Evolutionary conservation across 768 basidiomycete genomes (phyloP).

Genomic region (Mycena kentingensis): DNA sequence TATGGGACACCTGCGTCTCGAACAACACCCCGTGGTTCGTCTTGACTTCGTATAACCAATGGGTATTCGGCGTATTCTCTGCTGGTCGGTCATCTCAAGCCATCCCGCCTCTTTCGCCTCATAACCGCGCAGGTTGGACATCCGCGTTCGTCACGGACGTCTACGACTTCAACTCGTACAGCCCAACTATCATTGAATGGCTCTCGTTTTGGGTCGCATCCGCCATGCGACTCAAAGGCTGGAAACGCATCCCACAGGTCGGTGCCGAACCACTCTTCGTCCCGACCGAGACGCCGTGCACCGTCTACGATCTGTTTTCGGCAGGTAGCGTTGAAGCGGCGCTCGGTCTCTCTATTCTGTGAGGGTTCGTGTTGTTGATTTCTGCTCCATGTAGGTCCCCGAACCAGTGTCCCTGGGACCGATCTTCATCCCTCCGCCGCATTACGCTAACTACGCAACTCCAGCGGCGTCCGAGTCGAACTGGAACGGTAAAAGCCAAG

Average conservation of each 20-base stretch:
- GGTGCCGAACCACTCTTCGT: constrained; percentile 30
- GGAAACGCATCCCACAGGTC: constrained; percentile 42
- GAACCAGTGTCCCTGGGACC: constrained; percentile 39
- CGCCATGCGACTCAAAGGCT: constrained; percentile 44
- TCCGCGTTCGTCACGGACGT: constrained; percentile 52
- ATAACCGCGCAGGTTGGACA: constrained; percentile 46
- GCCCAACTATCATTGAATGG: constrained; percentile 53
- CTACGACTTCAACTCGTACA: constrained; percentile 39
- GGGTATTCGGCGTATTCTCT: constrained; percentile 66
- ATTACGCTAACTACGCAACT: constrained; percentile 26
- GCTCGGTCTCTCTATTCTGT: constrained; percentile 26
- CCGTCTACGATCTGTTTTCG: constrained; percentile 33
- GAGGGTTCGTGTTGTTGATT: constrained; percentile 16
- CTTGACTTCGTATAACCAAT: constrained; percentile 59
- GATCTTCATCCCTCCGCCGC: constrained; percentile 29
- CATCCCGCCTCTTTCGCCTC: not conserved
- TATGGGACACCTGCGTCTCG: constrained; percentile 59
- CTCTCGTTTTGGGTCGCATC: constrained; percentile 60
- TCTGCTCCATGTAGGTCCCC: constrained; percentile 39
- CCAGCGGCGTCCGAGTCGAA: constrained; percentile 43
- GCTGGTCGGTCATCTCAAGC: constrained; percentile 39
- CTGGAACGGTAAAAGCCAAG: constrained; percentile 45
- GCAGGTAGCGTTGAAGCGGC: constrained; percentile 28
- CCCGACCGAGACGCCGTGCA: constrained; percentile 27
- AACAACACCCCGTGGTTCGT: constrained; percentile 56